Percentiles rank a stretch among this genome's conserved stretches.
These are phyloP conservation scores for Exophiala dermatitidis DNA, from an alignment of 2,329 filamentous ascomycete genomes.

Conservation along the genomic window DNA sequence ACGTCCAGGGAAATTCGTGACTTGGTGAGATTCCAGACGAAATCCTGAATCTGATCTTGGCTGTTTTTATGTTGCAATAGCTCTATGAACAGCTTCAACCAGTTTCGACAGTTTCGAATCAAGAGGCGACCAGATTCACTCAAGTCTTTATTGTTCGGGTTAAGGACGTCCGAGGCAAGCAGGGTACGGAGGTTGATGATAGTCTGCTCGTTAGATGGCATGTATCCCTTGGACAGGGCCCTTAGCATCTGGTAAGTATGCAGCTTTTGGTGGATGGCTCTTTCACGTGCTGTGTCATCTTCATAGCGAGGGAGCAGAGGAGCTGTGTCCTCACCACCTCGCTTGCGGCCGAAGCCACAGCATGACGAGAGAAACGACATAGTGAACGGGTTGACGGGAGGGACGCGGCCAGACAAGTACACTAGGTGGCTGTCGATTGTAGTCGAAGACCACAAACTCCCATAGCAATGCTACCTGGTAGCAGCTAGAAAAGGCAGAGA, in stretches of 20 bases:
- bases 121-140: slow-evolving; percentile 71
- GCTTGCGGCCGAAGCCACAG: slow-evolving; percentile 51
- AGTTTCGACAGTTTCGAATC: slow-evolving; percentile 63
- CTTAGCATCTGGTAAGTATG: slow-evolving; percentile 88
- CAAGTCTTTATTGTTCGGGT: slow-evolving; percentile 64
- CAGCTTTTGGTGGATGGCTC: slow-evolving; percentile 69
- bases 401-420: not conserved
- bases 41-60: slow-evolving; percentile 80
- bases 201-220: slow-evolving; percentile 83
- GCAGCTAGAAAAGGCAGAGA: too few species aligned
- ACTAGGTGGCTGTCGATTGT: not conserved
- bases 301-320: slow-evolving; percentile 76
- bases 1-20: slow-evolving; percentile 64
- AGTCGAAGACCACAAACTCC: not conserved
- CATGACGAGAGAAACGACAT: slow-evolving; percentile 53
- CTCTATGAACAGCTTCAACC: slow-evolving; percentile 73
- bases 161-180: slow-evolving; percentile 69
- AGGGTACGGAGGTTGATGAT: slow-evolving; percentile 74
- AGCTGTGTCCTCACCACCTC: slow-evolving; percentile 54
- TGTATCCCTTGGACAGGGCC: slow-evolving; percentile 73
- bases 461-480: not conserved
- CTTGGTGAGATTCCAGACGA: slow-evolving; percentile 75
- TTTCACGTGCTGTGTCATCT: slow-evolving; percentile 72
- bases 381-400: not conserved
- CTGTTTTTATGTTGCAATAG: slow-evolving; percentile 74